Evolutionary conservation across 805 yeast species (phyloP), one percentile per base, ranked within the genome.

Genomic region (Hanseniaspora singularis): DNA sequence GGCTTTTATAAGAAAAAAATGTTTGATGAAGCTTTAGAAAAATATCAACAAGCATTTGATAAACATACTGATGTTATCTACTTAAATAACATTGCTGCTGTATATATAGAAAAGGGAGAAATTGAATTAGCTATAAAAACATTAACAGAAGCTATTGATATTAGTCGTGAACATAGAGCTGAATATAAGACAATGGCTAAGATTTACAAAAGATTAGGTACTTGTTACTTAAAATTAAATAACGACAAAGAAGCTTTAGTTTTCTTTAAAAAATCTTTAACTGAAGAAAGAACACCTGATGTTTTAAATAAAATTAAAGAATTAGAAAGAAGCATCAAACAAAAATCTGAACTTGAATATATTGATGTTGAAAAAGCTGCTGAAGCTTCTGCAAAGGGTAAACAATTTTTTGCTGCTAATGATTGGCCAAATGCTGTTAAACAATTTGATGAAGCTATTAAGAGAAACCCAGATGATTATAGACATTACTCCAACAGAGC

Each of bases 401-500:
- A 84, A 65, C 89, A 83, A 20, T 76, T 64, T 59, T 92, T 92
- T 74, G 76, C 81, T 50, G 81, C 83, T 55, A 92, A 85, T 41
- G 95, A 89, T 65, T 89, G 95, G 96, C 97, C 98, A 52, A 79
- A 71, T 53, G 96, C 97, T 19, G 96, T 92, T 37, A 82, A 83
- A 63, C 82, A 95, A 4, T 92, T 92, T 67, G 73, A 94, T 41
- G 98, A 92, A 67, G 92, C 92, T 88, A 72, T 89, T 57, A 85
- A 87, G 68, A 82, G 99, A 64, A 87, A 88, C n/a, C 99, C 99
- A 49, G 77, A 77, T 49, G 97, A 92, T 65, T 94, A 94, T 20
- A 78, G 96, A 65, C 97, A 96, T 49, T 92, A 87, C 65, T 87
- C 95, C 30, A 92, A 92, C 70, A 82, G 99, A 67, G 98, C 99